A percentile compares a stretch with the other conserved stretches of the same genome.
Evolutionary conservation across 768 basidiomycete species (phyloP).

Genomic region (Suillus sp.): DNA sequence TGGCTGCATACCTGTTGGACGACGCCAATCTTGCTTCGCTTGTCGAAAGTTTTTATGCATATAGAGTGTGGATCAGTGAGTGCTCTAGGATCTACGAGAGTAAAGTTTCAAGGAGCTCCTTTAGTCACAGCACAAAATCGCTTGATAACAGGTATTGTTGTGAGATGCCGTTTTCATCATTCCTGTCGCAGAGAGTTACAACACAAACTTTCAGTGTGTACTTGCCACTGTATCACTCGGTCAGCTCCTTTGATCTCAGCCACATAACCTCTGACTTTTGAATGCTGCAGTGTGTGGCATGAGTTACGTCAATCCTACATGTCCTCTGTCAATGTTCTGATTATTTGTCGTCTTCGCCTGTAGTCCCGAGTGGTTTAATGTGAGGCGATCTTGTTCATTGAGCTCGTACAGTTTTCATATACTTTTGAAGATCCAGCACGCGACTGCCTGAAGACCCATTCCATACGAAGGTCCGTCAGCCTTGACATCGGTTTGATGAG

Average conservation of each 20-base stretch:
- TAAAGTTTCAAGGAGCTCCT: not conserved
- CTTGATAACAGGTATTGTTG: slow-evolving; percentile 11
- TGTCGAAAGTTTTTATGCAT: slow-evolving; percentile 24
- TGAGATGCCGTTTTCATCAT: not conserved
- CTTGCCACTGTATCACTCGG: slow-evolving; percentile 9
- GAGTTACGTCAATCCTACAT: slow-evolving; percentile 13
- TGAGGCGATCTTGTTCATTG: not conserved
- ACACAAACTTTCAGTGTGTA: slow-evolving; percentile 7
- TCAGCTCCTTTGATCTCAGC: slow-evolving; percentile 19
- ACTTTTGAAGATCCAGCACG: slow-evolving; percentile 12
- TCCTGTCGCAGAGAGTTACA: not conserved
- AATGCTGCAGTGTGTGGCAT: slow-evolving; percentile 17
- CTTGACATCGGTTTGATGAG: not conserved
- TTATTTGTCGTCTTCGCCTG: not conserved
- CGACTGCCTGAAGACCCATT: slow-evolving; percentile 12
- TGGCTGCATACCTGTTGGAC: not conserved
- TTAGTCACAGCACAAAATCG: slow-evolving; percentile 24
- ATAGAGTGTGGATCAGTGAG: slow-evolving; percentile 31
- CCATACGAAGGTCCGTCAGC: slow-evolving; percentile 15
- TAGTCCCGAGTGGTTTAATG: slow-evolving; percentile 10
- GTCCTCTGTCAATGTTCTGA: not conserved
- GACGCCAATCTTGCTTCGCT: not conserved
- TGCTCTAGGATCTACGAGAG: not conserved
- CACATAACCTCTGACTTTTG: not conserved
- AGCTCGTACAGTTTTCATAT: not conserved